phyloP scores from a whole-genome alignment of 768 basidiomycete species.

The Xerocomellus chrysenteron region DNA sequence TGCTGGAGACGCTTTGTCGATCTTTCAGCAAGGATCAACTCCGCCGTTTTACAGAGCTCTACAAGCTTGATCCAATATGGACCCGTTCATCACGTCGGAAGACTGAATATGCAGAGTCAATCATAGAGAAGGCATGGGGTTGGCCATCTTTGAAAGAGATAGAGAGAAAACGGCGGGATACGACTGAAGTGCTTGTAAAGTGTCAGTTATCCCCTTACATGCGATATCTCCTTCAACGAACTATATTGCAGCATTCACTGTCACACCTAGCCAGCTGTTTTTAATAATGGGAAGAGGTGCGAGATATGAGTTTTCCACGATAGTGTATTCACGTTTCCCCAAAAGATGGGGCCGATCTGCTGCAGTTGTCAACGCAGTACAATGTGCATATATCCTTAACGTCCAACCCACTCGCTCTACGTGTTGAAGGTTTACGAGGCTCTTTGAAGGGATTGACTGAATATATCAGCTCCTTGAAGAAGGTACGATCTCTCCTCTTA shows the following conservation, averaged over 20 bases:
- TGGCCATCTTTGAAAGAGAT: constrained; percentile 63
- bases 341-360: constrained; percentile 63
- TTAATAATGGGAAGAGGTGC: constrained; percentile 71
- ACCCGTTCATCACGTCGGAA: constrained; percentile 38
- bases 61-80: constrained; percentile 40
- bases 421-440: constrained; percentile 56
- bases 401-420: constrained; percentile 54
- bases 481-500: constrained; percentile 34
- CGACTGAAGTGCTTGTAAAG: constrained; percentile 45
- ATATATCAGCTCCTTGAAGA: constrained; percentile 47
- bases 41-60: constrained; percentile 49
- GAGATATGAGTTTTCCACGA: not conserved
- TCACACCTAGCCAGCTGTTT: constrained; percentile 63
- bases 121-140: constrained; percentile 66
- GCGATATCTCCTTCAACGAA: not conserved
- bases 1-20: constrained; percentile 52
- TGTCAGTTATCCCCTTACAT: constrained; percentile 37
- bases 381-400: constrained; percentile 62
- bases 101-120: constrained; percentile 42
- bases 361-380: constrained; percentile 57
- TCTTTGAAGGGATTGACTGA: constrained; percentile 48
- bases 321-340: constrained; percentile 8
- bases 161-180: constrained; percentile 47
- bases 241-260: constrained; percentile 46
- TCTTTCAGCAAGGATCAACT: constrained; percentile 68